phyloP scores from a whole-genome alignment of 2,329 filamentous ascomycete species.

The Cladosporium sp. region DNA sequence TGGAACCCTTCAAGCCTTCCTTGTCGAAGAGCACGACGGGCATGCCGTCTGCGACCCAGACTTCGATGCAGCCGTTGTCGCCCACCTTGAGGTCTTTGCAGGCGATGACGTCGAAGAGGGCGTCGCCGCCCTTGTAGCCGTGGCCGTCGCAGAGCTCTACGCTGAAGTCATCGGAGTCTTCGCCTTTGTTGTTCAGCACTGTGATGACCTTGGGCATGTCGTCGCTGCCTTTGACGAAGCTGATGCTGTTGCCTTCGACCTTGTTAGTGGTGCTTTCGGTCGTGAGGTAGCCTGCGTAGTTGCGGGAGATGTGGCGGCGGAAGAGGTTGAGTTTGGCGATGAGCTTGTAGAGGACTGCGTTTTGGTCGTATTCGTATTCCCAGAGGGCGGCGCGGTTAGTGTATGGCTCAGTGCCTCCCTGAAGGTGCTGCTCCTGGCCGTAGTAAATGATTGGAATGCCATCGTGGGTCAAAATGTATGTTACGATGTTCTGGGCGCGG shows the following conservation, averaged over 20 bases:
- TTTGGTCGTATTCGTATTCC: conserved; percentile 14
- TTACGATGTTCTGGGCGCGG: conserved; percentile 16
- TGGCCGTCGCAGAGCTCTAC: conserved; percentile 22
- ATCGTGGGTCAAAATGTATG: conserved; percentile 16
- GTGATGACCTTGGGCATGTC: conserved; percentile 40
- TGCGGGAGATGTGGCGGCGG: conserved; percentile 6
- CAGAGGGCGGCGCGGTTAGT: conserved; percentile 21
- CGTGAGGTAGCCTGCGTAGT: conserved; percentile 23
- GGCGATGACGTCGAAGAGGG: conserved; percentile 32
- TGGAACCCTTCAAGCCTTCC: conserved; percentile 19
- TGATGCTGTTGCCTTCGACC: conserved; percentile 39
- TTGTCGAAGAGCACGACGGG: conserved; percentile 32
- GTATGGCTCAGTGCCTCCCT: conserved; percentile 13
- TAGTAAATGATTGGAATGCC: conserved; percentile 23
- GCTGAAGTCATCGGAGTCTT: conserved; percentile 27
- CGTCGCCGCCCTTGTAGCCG: conserved; percentile 18
- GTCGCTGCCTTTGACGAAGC: conserved; percentile 39
- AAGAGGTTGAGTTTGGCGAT: conserved; percentile 13
- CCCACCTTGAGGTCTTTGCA: conserved; percentile 29
- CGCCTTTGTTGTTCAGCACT: conserved; percentile 40
- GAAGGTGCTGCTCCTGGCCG: conserved; percentile 20
- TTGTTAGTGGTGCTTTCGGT: conserved; percentile 37
- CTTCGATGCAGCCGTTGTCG: conserved; percentile 23
- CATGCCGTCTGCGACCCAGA: conserved; percentile 30
- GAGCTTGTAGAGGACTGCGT: conserved; percentile 14